Conservation (phyloP, 2,329 filamentous ascomycete species). For the Stachybotrys chartarum region DNA sequence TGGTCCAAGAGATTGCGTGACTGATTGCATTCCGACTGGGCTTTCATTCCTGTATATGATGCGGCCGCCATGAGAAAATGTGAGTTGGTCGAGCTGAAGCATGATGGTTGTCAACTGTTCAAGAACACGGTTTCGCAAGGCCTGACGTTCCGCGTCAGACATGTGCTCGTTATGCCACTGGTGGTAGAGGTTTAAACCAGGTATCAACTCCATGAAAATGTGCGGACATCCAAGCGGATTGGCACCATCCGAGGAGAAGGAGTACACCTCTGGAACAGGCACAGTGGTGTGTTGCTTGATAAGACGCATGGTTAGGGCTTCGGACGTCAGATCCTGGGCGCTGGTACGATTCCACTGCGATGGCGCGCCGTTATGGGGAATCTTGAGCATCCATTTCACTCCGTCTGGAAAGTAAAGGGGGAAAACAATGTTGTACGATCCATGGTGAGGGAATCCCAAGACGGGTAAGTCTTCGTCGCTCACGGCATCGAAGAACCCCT, state of each 20-base stretch:
- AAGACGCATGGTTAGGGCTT: background rate
- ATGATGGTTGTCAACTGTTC: background rate
- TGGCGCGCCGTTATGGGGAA: background rate
- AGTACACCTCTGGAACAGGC: background rate
- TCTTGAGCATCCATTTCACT: background rate
- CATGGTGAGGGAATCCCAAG: background rate
- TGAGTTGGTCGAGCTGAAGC: background rate
- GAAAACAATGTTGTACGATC: background rate
- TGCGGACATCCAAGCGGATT: background rate
- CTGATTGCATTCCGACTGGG: background rate
- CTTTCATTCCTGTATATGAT: background rate
- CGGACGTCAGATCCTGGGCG: background rate
- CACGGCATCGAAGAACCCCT: background rate
- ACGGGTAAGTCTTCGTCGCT: background rate
- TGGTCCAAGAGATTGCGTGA: background rate
- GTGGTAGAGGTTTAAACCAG: background rate
- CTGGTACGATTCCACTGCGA: background rate
- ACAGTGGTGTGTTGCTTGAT: background rate
- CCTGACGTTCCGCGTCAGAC: background rate
- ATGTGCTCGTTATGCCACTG: background rate
- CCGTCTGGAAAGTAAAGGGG: background rate
- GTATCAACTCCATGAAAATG: background rate
- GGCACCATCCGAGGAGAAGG: background rate
- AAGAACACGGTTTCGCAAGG: background rate
- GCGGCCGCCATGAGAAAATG: background rate